phyloP scores from a whole-genome alignment of 2,329 filamentous ascomycete species.

The Stachybotrys chartarum region DNA sequence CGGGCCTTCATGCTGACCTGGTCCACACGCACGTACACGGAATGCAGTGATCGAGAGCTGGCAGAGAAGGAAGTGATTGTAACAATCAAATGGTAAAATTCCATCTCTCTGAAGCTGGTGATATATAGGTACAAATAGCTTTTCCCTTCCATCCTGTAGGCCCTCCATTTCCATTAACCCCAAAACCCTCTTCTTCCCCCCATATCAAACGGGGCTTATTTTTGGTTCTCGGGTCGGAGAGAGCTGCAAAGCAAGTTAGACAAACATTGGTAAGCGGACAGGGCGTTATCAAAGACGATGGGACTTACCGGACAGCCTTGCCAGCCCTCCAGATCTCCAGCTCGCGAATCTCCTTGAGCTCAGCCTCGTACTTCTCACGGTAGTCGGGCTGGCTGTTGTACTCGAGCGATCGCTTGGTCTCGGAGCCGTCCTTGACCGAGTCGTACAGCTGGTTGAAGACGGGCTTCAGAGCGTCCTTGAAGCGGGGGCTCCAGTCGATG shows the following conservation, averaged over 20 bases:
- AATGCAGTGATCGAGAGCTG: no score
- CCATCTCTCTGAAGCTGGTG: not conserved
- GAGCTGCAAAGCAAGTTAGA: constrained; percentile 37
- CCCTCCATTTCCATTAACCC: not conserved
- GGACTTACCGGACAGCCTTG: constrained; percentile 80
- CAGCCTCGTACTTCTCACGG: constrained; percentile 92
- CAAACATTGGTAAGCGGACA: not conserved
- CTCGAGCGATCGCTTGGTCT: constrained; percentile 93
- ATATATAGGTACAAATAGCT: not conserved
- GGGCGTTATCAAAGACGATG: not conserved
- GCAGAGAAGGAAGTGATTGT: no score
- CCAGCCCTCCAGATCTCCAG: constrained; percentile 99
- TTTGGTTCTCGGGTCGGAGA: constrained; percentile 82
- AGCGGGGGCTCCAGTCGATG: constrained; percentile 95
- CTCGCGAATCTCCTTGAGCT: constrained; percentile 97
- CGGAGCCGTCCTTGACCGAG: constrained; percentile 80
- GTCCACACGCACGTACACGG: no score
- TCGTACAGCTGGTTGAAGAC: constrained; percentile 98
- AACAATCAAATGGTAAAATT: not conserved
- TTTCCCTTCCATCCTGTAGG: not conserved
- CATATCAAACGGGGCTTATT: constrained; percentile 40
- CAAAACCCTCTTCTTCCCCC: not conserved
- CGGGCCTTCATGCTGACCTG: no score
- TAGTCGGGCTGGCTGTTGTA: constrained; percentile 97
- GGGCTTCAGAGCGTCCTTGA: constrained; percentile 98